A percentile compares a stretch with the other conserved stretches of the same genome.
Evolutionary conservation across 306 rosid species (phyloP).

Genomic region (Hylodesmum podocarpum): DNA sequence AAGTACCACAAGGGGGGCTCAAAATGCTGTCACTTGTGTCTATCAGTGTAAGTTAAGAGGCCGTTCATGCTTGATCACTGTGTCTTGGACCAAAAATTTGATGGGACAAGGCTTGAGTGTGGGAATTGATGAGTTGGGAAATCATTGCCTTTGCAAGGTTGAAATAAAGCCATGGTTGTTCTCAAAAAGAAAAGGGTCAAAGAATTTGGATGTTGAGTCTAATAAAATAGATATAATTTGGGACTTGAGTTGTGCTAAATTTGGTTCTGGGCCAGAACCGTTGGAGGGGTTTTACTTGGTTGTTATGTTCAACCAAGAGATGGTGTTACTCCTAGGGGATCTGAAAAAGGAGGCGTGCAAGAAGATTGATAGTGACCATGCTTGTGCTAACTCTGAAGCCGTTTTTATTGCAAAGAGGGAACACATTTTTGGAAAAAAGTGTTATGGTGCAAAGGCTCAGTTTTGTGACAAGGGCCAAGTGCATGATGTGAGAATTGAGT

Average conservation of each 20-base stretch:
- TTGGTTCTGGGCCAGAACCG: slow-evolving; percentile 85
- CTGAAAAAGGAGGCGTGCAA: slow-evolving; percentile 60
- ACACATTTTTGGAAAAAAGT: slow-evolving; percentile 77
- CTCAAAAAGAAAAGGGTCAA: slow-evolving; percentile 80
- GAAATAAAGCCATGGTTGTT: slow-evolving; percentile 93
- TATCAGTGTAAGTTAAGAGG: slow-evolving; percentile 68
- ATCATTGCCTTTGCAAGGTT: slow-evolving; percentile 64
- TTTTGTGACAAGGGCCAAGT: slow-evolving; percentile 72
- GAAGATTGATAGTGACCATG: slow-evolving; percentile 47
- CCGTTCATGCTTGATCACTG: slow-evolving; percentile 61
- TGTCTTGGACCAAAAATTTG: slow-evolving; percentile 85
- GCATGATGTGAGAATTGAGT: slow-evolving; percentile 80
- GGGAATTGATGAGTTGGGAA: slow-evolving; percentile 59
- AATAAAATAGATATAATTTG: slow-evolving; percentile 60
- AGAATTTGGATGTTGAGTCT: slow-evolving; percentile 56
- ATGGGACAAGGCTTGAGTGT: slow-evolving; percentile 84
- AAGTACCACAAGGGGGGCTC: slow-evolving; percentile 54
- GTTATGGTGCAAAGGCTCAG: slow-evolving; percentile 61
- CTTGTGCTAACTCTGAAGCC: slow-evolving; percentile 40
- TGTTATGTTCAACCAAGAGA: slow-evolving; percentile 55
- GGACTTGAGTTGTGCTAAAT: slow-evolving; percentile 79
- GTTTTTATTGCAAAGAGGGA: slow-evolving; percentile 72
- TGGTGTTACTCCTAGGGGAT: slow-evolving; percentile 74
- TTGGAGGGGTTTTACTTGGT: slow-evolving; percentile 72
- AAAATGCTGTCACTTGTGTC: slow-evolving; percentile 74